phyloP scores from a whole-genome alignment of 371 early-diverging fungal species.

The Zopfochytrium polystomum region DNA sequence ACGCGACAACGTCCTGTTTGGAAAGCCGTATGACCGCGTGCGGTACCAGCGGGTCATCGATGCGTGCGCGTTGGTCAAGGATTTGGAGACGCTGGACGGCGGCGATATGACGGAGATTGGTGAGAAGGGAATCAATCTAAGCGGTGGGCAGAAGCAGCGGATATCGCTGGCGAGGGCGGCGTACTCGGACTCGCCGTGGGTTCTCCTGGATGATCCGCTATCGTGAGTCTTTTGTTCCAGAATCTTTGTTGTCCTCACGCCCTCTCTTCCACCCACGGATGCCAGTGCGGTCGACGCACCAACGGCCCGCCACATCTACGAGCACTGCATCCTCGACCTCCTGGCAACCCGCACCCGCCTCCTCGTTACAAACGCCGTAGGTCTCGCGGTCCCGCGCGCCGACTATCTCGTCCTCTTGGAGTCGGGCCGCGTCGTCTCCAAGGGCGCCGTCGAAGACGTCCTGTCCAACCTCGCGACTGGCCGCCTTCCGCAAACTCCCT shows the following conservation, averaged over 20 bases:
- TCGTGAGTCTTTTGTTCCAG: too few species aligned
- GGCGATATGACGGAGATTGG: slow-evolving; percentile 44
- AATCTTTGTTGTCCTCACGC: too few species aligned
- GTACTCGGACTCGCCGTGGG: slow-evolving; percentile 23
- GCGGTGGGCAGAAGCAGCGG: too few species aligned
- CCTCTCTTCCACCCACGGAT: too few species aligned
- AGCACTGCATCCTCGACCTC: slow-evolving; percentile 53
- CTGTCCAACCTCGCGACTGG: slow-evolving; percentile 16
- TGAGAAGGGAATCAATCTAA: slow-evolving; percentile 38
- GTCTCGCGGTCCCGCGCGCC: slow-evolving; percentile 37
- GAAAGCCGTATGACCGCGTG: slow-evolving; percentile 22
- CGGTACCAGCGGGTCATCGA: slow-evolving; percentile 31
- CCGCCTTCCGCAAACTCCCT: not conserved
- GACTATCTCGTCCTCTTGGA: slow-evolving; percentile 66
- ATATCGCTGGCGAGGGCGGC: slow-evolving; percentile 55
- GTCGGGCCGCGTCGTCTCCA: slow-evolving; percentile 60
- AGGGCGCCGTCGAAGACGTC: slow-evolving; percentile 46
- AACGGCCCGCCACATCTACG: too few species aligned
- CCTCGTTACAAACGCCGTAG: slow-evolving; percentile 33
- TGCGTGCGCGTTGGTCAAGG: too few species aligned
- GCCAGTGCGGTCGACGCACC: slow-evolving; percentile 75
- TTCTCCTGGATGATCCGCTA: slow-evolving; percentile 17
- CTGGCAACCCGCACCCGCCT: slow-evolving; percentile 27
- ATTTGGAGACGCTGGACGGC: slow-evolving; percentile 30
- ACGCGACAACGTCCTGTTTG: slow-evolving; percentile 47